Evolutionary conservation across 352 stramenopile species (phyloP).

Genomic region (Albugo laibachii): DNA sequence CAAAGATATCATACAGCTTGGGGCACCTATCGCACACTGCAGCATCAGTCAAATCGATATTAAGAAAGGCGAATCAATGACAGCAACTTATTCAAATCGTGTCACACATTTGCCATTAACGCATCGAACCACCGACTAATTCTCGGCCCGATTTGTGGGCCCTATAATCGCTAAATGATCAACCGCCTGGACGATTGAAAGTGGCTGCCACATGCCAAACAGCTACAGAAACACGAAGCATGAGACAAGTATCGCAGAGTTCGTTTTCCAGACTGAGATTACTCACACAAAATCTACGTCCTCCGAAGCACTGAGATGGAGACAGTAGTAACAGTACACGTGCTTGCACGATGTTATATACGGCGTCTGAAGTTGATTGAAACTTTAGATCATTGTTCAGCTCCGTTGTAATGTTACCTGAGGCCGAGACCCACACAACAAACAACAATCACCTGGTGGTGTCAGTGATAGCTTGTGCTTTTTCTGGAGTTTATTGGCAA

Average conservation of each 20-base stretch:
- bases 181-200: slow-evolving; percentile 52
- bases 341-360: slow-evolving; percentile 78
- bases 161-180: no score
- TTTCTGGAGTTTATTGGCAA: slow-evolving; percentile 11
- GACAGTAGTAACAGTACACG: slow-evolving; percentile 73
- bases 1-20: slow-evolving; percentile 60
- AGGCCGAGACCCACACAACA: slow-evolving; percentile 36
- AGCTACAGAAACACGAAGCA: slow-evolving; percentile 15
- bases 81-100: slow-evolving; percentile 32
- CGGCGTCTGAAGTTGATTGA: slow-evolving; percentile 23
- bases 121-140: slow-evolving; percentile 53
- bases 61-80: slow-evolving; percentile 22
- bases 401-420: slow-evolving; percentile 10
- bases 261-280: background rate
- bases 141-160: no score
- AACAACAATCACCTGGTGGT: slow-evolving; percentile 17
- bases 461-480: slow-evolving; percentile 2
- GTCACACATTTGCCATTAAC: slow-evolving; percentile 48
- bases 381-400: background rate
- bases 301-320: slow-evolving; percentile 46
- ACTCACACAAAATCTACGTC: slow-evolving; percentile 58
- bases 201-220: slow-evolving; percentile 27
- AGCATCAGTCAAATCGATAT: slow-evolving; percentile 54
- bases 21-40: slow-evolving; percentile 48
- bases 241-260: background rate